Percentiles rank a stretch among this genome's conserved stretches.
These are phyloP conservation scores for Caulochytrium protostelioides DNA, from an alignment of 371 early-diverging fungal genomes.

Conservation along the genomic window DNA sequence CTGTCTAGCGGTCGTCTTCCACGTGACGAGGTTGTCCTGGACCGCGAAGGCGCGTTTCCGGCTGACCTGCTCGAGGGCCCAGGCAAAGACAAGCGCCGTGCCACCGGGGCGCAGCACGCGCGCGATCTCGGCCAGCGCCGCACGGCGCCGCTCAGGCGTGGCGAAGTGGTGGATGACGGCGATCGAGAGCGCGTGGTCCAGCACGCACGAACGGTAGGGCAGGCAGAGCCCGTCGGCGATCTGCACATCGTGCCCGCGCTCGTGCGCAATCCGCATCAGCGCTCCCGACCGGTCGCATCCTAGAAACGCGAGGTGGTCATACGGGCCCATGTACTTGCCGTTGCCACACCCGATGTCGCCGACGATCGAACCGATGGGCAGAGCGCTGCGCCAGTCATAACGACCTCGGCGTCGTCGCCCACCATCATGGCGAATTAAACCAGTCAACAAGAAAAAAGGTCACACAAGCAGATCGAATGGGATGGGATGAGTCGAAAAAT, in stretches of 20 bases:
- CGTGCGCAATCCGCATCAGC: slow-evolving; percentile 47
- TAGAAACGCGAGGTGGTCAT: too few species aligned
- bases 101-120: slow-evolving; percentile 53
- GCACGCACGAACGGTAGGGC: slow-evolving; percentile 56
- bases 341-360: slow-evolving; percentile 94
- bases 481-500: too few species aligned
- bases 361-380: slow-evolving; percentile 48
- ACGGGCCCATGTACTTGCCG: slow-evolving; percentile 87
- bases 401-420: too few species aligned
- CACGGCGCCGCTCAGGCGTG: slow-evolving; percentile 44
- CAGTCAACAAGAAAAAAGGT: too few species aligned
- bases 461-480: too few species aligned
- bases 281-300: too few species aligned
- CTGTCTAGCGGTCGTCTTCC: slow-evolving; percentile 21
- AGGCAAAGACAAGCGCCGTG: slow-evolving; percentile 64
- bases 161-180: slow-evolving; percentile 93
- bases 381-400: slow-evolving; percentile 3
- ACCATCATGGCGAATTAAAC: too few species aligned
- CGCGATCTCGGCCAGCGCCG: slow-evolving; percentile 43
- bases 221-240: slow-evolving; percentile 59
- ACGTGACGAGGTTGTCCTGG: slow-evolving; percentile 87
- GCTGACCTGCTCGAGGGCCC: slow-evolving; percentile 92
- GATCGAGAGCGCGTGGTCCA: slow-evolving; percentile 81
- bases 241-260: slow-evolving; percentile 61
- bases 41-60: slow-evolving; percentile 58